These are phyloP conservation scores for Scheffersomyces spartinae DNA, from an alignment of 805 yeast species.

Conservation along the genomic window DNA sequence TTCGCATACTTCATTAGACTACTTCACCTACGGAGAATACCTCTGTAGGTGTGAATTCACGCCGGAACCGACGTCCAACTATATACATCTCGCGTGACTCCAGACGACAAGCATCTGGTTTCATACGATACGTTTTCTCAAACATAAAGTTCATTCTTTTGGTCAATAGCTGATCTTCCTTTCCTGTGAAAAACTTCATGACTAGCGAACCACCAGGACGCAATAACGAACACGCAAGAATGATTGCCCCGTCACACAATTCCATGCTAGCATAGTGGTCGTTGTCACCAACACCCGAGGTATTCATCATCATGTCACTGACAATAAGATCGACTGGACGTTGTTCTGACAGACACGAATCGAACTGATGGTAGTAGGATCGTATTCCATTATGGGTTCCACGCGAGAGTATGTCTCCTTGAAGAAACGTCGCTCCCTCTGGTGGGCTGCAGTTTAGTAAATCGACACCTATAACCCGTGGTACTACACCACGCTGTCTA, in stretches of 20 bases:
- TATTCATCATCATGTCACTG: slow-evolving; percentile 85
- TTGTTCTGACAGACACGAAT: slow-evolving; percentile 8
- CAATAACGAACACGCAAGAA: slow-evolving; percentile 61
- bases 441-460: slow-evolving; percentile 25
- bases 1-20: no score
- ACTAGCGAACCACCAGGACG: slow-evolving; percentile 62
- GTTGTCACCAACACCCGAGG: slow-evolving; percentile 67
- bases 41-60: no score
- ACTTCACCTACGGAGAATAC: no score
- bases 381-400: slow-evolving; percentile 50
- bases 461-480: no score
- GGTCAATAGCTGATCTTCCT: slow-evolving; percentile 61
- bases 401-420: slow-evolving; percentile 27
- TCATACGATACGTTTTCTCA: slow-evolving; percentile 50
- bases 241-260: slow-evolving; percentile 81
- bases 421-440: slow-evolving; percentile 22
- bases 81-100: slow-evolving; percentile 81
- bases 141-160: slow-evolving; percentile 47
- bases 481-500: slow-evolving; percentile 32
- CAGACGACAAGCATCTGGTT: slow-evolving; percentile 71
- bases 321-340: slow-evolving; percentile 34
- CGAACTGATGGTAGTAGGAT: no score
- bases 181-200: slow-evolving; percentile 79
- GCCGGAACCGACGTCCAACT: no score
- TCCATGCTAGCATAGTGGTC: slow-evolving; percentile 87